These are phyloP conservation scores for Claviceps africana DNA, from an alignment of 2,329 filamentous ascomycete species.

Conservation along the genomic window DNA sequence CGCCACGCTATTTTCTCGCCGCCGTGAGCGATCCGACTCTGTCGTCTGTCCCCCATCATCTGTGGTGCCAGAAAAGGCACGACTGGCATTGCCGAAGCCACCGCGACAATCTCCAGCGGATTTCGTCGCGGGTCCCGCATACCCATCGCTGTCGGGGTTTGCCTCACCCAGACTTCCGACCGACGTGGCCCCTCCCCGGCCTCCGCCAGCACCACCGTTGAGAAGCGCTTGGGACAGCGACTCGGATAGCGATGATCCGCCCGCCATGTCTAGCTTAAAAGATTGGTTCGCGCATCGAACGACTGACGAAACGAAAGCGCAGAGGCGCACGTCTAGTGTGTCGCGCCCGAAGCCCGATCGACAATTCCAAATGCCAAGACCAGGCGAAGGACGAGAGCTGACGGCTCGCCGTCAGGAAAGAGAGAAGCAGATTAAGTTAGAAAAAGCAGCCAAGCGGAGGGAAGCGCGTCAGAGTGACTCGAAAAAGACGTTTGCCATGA, in stretches of 20 bases:
- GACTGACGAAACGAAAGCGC: conserved; percentile 2
- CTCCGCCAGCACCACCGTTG: conserved; percentile 5
- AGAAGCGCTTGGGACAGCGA: conserved; percentile 20
- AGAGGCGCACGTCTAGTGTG: neutral
- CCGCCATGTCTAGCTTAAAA: conserved; percentile 5
- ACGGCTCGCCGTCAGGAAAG: neutral
- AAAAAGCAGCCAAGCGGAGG: conserved; percentile 3
- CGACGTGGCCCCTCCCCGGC: conserved; percentile 4
- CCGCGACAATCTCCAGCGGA: neutral
- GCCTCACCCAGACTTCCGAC: neutral
- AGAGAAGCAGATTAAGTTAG: neutral
- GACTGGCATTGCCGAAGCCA: neutral
- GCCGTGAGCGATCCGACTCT: conserved; percentile 11
- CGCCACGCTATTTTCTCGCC: conserved; percentile 15
- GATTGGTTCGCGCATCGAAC: conserved; percentile 7
- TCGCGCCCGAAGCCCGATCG: conserved; percentile 7
- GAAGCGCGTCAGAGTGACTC: neutral
- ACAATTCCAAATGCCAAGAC: conserved; percentile 10
- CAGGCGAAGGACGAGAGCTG: conserved; percentile 11
- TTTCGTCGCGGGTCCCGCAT: neutral
- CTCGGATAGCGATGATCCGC: conserved; percentile 16
- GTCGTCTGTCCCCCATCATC: conserved; percentile 3
- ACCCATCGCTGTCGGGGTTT: neutral
- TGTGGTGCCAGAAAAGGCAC: neutral
- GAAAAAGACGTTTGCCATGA: neutral